Evolutionary conservation across 106 monocot species (phyloP).

Genomic region (Dioscorea alata): DNA sequence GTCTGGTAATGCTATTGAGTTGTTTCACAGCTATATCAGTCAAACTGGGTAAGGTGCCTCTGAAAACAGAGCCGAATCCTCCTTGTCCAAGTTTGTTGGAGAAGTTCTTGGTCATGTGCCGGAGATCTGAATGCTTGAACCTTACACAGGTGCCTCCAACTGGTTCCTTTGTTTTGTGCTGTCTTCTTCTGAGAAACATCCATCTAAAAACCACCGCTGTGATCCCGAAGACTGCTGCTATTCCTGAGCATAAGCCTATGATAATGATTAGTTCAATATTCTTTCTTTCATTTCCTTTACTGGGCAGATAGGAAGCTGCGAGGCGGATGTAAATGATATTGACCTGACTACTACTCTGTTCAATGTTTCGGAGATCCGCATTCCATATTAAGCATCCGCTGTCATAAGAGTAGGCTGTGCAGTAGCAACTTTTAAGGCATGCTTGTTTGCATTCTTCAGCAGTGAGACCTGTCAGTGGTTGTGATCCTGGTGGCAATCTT

Average conservation of each 20-base stretch:
- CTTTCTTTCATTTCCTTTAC: neutral
- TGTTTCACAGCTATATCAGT: conserved; percentile 28
- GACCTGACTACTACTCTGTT: neutral
- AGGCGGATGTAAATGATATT: neutral
- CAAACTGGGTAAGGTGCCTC: conserved; percentile 24
- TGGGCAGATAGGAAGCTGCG: neutral
- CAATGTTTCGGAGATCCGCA: neutral
- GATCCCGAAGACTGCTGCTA: too few species aligned
- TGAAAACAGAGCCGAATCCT: conserved; percentile 37
- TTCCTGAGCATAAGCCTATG: neutral
- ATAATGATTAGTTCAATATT: neutral
- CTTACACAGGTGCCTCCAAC: conserved; percentile 11
- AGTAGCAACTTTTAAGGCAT: neutral
- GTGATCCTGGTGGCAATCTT: neutral
- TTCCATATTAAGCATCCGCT: neutral
- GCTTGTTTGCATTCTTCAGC: neutral
- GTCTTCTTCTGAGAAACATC: conserved; percentile 4
- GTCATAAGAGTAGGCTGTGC: neutral
- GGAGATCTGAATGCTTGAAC: conserved; percentile 12
- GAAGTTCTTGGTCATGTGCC: conserved; percentile 34
- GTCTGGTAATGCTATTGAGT: conserved; percentile 19
- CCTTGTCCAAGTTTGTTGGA: conserved; percentile 25
- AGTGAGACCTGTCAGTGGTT: neutral
- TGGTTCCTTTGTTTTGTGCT: neutral
- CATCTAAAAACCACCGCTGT: too few species aligned